Conservation (phyloP, 805 yeast species). For the Cyberlindnera mrakii region DNA sequence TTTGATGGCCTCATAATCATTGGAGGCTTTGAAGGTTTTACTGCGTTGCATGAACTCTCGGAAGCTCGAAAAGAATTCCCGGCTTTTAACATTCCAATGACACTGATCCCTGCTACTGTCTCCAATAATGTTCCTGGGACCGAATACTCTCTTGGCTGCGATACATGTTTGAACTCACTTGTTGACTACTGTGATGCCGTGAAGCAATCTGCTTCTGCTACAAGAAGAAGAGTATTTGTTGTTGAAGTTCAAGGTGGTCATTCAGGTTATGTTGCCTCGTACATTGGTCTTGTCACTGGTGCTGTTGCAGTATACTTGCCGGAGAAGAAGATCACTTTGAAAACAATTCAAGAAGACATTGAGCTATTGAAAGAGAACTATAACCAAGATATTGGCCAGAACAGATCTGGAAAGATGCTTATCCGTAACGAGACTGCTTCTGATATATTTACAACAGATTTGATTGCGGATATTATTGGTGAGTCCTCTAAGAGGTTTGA, state of each 20-base stretch:
- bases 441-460: slow-evolving; percentile 70
- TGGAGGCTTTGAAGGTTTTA: slow-evolving; percentile 98
- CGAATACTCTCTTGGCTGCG: slow-evolving; percentile 91
- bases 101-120: slow-evolving; percentile 89
- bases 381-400: slow-evolving; percentile 68
- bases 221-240: slow-evolving; percentile 90
- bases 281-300: slow-evolving; percentile 79
- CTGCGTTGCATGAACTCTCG: slow-evolving; percentile 74
- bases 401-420: slow-evolving; percentile 78
- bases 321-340: slow-evolving; percentile 68
- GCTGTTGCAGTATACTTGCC: slow-evolving; percentile 80
- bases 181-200: slow-evolving; percentile 92
- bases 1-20: slow-evolving; percentile 86
- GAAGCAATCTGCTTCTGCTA: slow-evolving; percentile 90
- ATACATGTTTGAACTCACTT: slow-evolving; percentile 89
- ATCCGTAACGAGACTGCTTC: slow-evolving; percentile 84
- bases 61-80: slow-evolving; percentile 77
- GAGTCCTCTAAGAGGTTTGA: slow-evolving; percentile 76
- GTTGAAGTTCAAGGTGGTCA: slow-evolving; percentile 98
- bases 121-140: slow-evolving; percentile 99
- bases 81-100: slow-evolving; percentile 90
- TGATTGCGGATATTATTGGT: slow-evolving; percentile 77
- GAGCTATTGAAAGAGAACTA: slow-evolving; percentile 61
- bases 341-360: slow-evolving; percentile 71
- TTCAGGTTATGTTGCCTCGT: slow-evolving; percentile 89